These are phyloP conservation scores for Lanmaoa pseudosensibilis DNA, from an alignment of 768 basidiomycete species.

Conservation along the genomic window DNA sequence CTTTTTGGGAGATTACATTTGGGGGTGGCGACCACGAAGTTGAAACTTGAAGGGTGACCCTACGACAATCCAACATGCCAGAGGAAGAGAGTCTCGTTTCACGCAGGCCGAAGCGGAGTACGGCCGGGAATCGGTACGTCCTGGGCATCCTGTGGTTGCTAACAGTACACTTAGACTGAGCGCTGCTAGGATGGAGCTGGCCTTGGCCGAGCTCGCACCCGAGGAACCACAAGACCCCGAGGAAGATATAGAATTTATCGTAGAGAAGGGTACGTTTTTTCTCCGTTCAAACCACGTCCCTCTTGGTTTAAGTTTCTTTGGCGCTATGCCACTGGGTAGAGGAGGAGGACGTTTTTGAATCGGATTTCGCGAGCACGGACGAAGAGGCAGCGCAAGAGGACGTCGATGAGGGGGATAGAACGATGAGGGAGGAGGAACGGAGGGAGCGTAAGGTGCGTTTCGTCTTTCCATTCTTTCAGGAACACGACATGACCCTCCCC, in stretches of 20 bases:
- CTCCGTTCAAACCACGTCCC: too few species aligned
- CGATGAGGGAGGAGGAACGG: conserved; percentile 61
- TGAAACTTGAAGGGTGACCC: neutral
- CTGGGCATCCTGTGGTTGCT: neutral
- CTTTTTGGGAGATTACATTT: neutral
- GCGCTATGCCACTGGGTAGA: conserved; percentile 41
- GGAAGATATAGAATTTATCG: conserved; percentile 71
- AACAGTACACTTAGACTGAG: conserved; percentile 12
- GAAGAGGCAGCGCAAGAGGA: conserved; percentile 58
- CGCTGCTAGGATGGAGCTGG: conserved; percentile 66
- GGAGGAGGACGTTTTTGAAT: conserved; percentile 79
- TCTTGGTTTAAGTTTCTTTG: neutral
- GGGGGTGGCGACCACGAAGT: neutral
- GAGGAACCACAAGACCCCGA: conserved; percentile 42
- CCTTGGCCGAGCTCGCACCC: conserved; percentile 55
- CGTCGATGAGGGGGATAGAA: conserved; percentile 54
- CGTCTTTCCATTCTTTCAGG: neutral
- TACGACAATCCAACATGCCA: neutral
- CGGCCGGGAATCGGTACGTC: conserved; percentile 69
- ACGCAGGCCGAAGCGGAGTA: conserved; percentile 67
- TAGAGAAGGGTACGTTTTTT: conserved; percentile 54
- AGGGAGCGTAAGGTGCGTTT: conserved; percentile 32
- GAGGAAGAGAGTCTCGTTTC: conserved; percentile 37
- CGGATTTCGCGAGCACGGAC: conserved; percentile 85
- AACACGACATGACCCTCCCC: neutral